Evolutionary conservation across 345 rosid species (phyloP).

Genomic region (Citrus sp.): DNA sequence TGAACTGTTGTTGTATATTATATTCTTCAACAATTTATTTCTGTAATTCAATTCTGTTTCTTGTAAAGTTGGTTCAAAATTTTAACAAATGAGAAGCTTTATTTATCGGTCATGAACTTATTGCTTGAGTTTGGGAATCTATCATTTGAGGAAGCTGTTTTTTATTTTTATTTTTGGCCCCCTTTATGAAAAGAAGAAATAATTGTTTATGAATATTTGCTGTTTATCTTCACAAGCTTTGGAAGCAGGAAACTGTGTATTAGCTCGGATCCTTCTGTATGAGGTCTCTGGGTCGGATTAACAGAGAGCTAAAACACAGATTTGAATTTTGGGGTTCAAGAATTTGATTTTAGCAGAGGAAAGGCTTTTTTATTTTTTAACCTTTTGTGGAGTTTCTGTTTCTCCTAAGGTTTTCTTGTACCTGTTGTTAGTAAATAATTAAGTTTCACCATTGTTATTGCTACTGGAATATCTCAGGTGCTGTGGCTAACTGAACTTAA

Average conservation of each 20-base stretch:
- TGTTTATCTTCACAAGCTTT: background rate
- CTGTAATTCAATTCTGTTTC: background rate
- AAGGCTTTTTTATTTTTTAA: background rate
- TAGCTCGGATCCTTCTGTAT: background rate
- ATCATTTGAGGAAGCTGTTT: background rate
- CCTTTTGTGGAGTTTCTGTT: background rate
- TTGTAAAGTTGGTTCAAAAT: background rate
- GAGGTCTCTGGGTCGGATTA: background rate
- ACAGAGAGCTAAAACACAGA: background rate
- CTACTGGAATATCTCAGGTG: background rate
- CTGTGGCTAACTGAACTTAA: background rate
- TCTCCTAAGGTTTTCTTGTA: background rate
- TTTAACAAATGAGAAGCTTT: background rate
- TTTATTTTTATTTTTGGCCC: background rate
- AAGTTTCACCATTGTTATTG: background rate
- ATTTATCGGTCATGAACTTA: background rate
- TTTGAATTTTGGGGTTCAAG: background rate
- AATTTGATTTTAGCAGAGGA: background rate
- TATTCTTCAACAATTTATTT: background rate
- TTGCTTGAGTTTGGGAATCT: background rate
- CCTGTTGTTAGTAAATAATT: background rate
- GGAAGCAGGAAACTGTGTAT: background rate
- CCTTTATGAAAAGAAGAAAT: background rate
- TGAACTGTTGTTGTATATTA: slow-evolving; percentile 11
- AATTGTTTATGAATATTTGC: background rate